Evolutionary conservation across 2,329 filamentous ascomycete genomes (phyloP), one percentile per base, ranked within the genome.

Genomic region (Xylariaceae sp.): DNA sequence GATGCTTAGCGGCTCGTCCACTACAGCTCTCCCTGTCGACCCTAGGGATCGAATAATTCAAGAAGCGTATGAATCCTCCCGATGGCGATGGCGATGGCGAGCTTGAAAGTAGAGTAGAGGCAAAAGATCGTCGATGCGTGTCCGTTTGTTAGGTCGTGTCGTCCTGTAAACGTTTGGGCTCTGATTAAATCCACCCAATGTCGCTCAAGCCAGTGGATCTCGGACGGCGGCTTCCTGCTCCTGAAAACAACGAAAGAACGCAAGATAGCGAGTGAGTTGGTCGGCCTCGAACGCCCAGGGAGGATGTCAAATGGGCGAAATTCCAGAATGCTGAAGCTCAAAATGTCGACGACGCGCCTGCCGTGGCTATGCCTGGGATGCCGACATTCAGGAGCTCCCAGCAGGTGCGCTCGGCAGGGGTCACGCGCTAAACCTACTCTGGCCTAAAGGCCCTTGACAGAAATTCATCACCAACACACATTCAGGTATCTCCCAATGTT

Each of bases 331-430:
- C 40, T 44, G 50, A 60, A 60, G 59, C 59, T 60, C 54, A 42
- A 57, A 57, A 58, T 51, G 45, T 19, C 47, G 47, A 52, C 58
- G 57, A 63, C 61, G 61, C 61, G 61, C 56, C 56, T 53, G 28
- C 56, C 53, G 47, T 61, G 55, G 45, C 54, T 61, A 5, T 7
- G 22, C 22, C 22, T 28, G 22, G 7, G 22, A 7, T 28, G 22
- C 22, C 22, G 55, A 51, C 56, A 54, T 57, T 59, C 54, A 60
- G 56, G 59, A 59, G 59, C 59, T 60, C 42, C 53, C 57, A 55
- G 56, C 60, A 54, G 60, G 55, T 55, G 47, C 53, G 45, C 46
- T 36, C 34, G 45, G 10, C 50, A 52, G 43, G 43, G 51, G 47
- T 42, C 40, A 42, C 40, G 14, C 53, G 40, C 53, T 58, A 54